These are phyloP conservation scores for Sapria himalayana DNA, from an alignment of 345 rosid genomes.

Conservation along the genomic window DNA sequence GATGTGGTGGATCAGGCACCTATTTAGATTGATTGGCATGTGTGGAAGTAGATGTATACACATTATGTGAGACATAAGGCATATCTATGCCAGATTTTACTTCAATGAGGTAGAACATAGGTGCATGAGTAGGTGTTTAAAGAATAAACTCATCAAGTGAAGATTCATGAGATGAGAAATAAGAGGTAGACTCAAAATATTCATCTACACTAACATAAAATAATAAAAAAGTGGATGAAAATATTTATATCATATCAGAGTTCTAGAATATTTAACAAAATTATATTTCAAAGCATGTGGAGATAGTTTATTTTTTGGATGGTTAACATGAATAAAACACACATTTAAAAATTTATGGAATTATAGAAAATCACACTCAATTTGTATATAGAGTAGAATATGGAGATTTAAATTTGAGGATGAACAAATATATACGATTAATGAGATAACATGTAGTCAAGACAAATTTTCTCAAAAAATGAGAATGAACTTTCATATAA, in stretches of 20 bases:
- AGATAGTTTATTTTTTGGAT: neutral
- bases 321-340: neutral
- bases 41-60: too few relatives aligned
- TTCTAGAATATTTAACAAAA: neutral
- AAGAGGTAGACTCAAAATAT: neutral
- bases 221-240: neutral
- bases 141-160: neutral
- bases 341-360: neutral
- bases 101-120: too few relatives aligned
- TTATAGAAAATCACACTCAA: neutral
- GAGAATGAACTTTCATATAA: neutral
- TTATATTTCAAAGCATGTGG: neutral
- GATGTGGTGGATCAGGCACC: too few relatives aligned
- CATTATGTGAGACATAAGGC: too few relatives aligned
- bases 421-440: too few relatives aligned
- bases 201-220: neutral
- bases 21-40: too few relatives aligned
- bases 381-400: neutral
- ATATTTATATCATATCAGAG: too few relatives aligned
- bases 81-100: neutral
- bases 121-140: too few relatives aligned
- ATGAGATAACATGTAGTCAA: neutral
- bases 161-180: neutral
- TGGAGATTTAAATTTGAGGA: neutral
- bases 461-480: neutral